Evolutionary conservation across 2,329 filamentous ascomycete species (phyloP).

Genomic region (Hawksworthiomyces lignivorus): DNA sequence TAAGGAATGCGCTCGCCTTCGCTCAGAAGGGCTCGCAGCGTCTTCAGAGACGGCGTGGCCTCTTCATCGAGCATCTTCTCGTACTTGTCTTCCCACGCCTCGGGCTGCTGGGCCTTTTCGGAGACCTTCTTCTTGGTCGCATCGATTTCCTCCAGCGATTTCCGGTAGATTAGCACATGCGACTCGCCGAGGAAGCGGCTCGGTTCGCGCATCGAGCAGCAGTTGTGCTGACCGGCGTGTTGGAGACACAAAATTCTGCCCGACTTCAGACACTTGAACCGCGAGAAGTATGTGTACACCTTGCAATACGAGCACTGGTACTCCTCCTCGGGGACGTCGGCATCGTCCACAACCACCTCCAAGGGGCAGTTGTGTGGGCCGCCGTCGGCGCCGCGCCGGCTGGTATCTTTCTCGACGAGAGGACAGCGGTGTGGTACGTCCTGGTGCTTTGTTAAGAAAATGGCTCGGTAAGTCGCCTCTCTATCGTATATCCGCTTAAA

Average conservation of each 20-base stretch:
- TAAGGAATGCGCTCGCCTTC: constrained; percentile 97
- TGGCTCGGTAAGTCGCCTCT: constrained; percentile 60
- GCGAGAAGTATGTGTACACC: constrained; percentile 80
- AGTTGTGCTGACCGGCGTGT: constrained; percentile 73
- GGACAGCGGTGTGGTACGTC: constrained; percentile 44
- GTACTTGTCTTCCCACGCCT: constrained; percentile 85
- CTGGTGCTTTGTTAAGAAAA: constrained; percentile 56
- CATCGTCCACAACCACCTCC: constrained; percentile 57
- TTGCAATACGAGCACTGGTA: constrained; percentile 92
- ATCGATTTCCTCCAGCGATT: constrained; percentile 62
- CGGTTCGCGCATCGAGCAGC: constrained; percentile 62
- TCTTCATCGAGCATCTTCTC: constrained; percentile 78
- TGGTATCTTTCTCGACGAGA: constrained; percentile 38
- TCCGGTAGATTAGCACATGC: constrained; percentile 71
- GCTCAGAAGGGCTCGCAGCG: constrained; percentile 71
- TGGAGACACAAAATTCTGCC: constrained; percentile 76
- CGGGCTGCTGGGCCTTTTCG: constrained; percentile 79
- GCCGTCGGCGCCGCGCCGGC: constrained; percentile 19
- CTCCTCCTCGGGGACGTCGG: constrained; percentile 80
- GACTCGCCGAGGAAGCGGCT: constrained; percentile 62
- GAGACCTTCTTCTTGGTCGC: constrained; percentile 65
- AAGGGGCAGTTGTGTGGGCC: constrained; percentile 42
- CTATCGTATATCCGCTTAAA: constrained; percentile 69
- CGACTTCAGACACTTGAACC: constrained; percentile 76
- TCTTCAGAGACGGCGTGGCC: constrained; percentile 75